These are phyloP conservation scores for Podaxis rugospora DNA, from an alignment of 768 basidiomycete genomes.

Conservation along the genomic window DNA sequence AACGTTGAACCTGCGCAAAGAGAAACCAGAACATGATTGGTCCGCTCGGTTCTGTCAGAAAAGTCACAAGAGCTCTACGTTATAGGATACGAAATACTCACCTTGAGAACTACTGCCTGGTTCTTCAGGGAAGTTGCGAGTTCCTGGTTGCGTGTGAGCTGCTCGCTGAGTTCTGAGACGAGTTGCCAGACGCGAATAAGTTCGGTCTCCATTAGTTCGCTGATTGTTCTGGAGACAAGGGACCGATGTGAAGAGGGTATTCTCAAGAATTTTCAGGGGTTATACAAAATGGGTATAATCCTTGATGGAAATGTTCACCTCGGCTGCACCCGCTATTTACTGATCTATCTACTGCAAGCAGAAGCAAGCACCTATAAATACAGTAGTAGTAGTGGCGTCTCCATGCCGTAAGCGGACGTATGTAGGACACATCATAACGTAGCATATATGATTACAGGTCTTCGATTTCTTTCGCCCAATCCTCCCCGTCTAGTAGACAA, in stretches of 20 bases:
- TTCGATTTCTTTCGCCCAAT: slow-evolving; percentile 27
- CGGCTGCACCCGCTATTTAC: background rate
- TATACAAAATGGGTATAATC: background rate
- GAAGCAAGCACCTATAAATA: background rate
- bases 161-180: slow-evolving; percentile 77
- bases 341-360: background rate
- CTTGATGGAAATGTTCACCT: background rate
- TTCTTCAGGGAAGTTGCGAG: slow-evolving; percentile 62
- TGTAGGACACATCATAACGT: background rate
- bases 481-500: slow-evolving; percentile 31
- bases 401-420: background rate
- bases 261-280: background rate
- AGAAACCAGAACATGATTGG: slow-evolving; percentile 68
- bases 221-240: background rate
- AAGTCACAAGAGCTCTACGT: slow-evolving; percentile 8
- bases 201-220: slow-evolving; percentile 54
- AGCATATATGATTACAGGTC: slow-evolving; percentile 12
- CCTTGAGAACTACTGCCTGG: slow-evolving; percentile 73
- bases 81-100: slow-evolving; percentile 24
- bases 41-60: slow-evolving; percentile 64
- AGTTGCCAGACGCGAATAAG: slow-evolving; percentile 75
- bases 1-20: slow-evolving; percentile 78
- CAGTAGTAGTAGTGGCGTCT: background rate
- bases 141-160: slow-evolving; percentile 79
- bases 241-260: background rate